phyloP scores from a whole-genome alignment of 164 flowering plant genomes.

The grape (Vitis vinifera) region ASM3070453v1 NC_081818.1:30407501-30408000 shows the following conservation, averaged over 20 bases:
- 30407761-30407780: slow-evolving; percentile 42
- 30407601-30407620: no score
- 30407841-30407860: slow-evolving; percentile 22
- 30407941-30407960: slow-evolving; percentile 84
- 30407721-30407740: slow-evolving; percentile 38
- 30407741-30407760: slow-evolving; percentile 69
- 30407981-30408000: slow-evolving; percentile 72
- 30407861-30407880: slow-evolving; percentile 30
- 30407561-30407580: background rate
- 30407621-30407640: no score
- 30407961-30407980: slow-evolving; percentile 69
- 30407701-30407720: no score
- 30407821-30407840: slow-evolving; percentile 35
- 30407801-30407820: slow-evolving; percentile 25
- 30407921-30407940: slow-evolving; percentile 65
- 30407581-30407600: background rate
- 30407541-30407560: background rate
- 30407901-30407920: slow-evolving; percentile 41
- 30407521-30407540: background rate
- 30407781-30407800: slow-evolving; percentile 30
- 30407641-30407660: no score
- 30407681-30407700: no score
- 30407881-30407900: slow-evolving; percentile 39
- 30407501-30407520: background rate
- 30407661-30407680: no score